These are phyloP conservation scores for Diutina mesorugosa DNA, from an alignment of 1,139 yeast genomes.

Conservation along the genomic window DNA sequence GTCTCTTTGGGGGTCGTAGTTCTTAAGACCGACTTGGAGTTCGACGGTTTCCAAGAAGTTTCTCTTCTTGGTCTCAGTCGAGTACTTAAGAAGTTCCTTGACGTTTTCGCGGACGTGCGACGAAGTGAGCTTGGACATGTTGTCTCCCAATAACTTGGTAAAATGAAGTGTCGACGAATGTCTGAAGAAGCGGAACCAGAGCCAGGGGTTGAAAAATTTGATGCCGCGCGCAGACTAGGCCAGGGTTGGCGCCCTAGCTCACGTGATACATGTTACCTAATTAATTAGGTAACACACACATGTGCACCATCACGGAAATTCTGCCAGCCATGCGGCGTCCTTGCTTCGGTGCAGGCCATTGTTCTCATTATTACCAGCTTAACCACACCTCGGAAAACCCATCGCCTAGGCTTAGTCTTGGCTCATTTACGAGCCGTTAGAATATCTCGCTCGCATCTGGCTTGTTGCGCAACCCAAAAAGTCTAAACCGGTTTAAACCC, in stretches of 20 bases:
- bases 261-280: neutral
- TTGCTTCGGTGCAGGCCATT: neutral
- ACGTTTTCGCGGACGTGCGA: constrained; percentile 96
- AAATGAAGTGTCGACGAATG: constrained; percentile 16
- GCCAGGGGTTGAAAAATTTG: neutral
- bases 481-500: neutral
- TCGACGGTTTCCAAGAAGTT: constrained; percentile 99
- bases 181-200: neutral
- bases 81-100: constrained; percentile 79
- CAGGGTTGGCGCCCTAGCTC: neutral
- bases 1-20: constrained; percentile 99
- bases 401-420: too few relatives aligned
- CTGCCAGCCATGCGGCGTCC: neutral
- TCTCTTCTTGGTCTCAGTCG: constrained; percentile 97
- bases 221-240: neutral
- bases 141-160: constrained; percentile 64
- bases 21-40: constrained; percentile 99
- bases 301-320: neutral
- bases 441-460: neutral
- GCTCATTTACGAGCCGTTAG: neutral
- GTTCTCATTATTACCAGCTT: neutral
- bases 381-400: too few relatives aligned
- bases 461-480: neutral
- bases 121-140: constrained; percentile 88
- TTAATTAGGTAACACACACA: too few relatives aligned